A percentile compares a stretch with the other conserved stretches of the same genome.
phyloP scores from a whole-genome alignment of 164 flowering plant species.

The Magnolia sinica region DNA sequence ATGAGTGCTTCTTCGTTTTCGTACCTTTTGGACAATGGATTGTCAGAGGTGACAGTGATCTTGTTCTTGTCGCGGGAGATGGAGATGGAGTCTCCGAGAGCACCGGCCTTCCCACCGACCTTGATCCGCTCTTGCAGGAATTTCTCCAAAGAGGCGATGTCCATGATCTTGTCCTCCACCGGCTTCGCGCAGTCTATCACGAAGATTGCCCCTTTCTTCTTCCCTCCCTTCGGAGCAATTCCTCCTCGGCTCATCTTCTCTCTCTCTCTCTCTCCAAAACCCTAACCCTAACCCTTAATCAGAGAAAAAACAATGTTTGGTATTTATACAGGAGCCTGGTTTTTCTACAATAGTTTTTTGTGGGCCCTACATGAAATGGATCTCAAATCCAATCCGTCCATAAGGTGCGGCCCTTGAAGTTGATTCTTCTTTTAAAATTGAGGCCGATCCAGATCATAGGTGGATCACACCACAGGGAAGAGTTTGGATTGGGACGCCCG shows the following conservation, averaged over 20 bases:
- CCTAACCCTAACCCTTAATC: slow-evolving; percentile 11
- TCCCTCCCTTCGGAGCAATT: slow-evolving; percentile 32
- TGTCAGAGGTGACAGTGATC: slow-evolving; percentile 55
- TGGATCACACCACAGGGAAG: too few relatives aligned
- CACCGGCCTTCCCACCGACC: slow-evolving; percentile 68
- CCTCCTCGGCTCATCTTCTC: slow-evolving; percentile 45
- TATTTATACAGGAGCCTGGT: background rate
- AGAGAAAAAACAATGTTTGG: background rate
- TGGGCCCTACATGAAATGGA: too few relatives aligned
- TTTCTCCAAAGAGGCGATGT: slow-evolving; percentile 64
- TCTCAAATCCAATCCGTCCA: too few relatives aligned
- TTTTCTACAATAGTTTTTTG: background rate
- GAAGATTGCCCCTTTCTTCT: slow-evolving; percentile 63
- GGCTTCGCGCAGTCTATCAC: slow-evolving; percentile 68
- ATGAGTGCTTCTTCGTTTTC: background rate
- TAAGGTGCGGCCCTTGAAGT: too few relatives aligned
- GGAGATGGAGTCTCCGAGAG: slow-evolving; percentile 59
- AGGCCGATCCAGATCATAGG: too few relatives aligned
- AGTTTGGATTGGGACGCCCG: too few relatives aligned
- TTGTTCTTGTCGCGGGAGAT: slow-evolving; percentile 61
- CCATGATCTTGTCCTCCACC: slow-evolving; percentile 66
- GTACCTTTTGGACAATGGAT: slow-evolving; percentile 58
- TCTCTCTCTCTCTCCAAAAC: background rate
- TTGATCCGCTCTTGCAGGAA: slow-evolving; percentile 72
- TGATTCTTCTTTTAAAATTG: too few relatives aligned